phyloP scores from a whole-genome alignment of 2,329 filamentous ascomycete genomes.

The Pyricularia pennisetigena region DNA sequence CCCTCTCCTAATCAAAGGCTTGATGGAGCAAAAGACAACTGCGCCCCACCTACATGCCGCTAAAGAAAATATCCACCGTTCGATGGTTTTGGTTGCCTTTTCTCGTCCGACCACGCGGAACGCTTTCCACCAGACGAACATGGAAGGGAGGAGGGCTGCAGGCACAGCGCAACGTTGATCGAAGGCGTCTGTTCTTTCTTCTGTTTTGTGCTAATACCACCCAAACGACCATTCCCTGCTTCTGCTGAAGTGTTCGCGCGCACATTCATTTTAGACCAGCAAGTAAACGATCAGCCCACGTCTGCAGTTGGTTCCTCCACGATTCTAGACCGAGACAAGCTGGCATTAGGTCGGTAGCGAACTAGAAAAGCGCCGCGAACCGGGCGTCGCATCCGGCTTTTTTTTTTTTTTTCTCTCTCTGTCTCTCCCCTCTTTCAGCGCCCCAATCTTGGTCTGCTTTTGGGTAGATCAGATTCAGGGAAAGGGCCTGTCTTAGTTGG shows the following conservation, averaged over 20 bases:
- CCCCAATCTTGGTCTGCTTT: not conserved
- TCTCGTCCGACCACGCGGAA: not conserved
- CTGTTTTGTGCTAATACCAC: not conserved
- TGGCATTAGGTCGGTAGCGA: not conserved
- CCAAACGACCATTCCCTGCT: not conserved
- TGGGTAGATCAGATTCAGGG: not conserved
- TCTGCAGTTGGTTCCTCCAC: not conserved
- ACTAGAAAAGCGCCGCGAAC: not conserved
- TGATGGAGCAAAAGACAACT: not conserved
- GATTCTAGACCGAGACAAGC: not conserved
- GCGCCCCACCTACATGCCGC: not conserved
- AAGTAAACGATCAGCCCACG: not conserved
- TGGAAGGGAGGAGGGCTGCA: not conserved
- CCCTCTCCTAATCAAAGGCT: not conserved
- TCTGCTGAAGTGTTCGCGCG: not conserved
- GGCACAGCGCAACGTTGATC: not conserved
- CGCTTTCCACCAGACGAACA: not conserved
- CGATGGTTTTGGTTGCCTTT: too few relatives aligned
- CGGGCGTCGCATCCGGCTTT: not conserved
- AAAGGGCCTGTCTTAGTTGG: not conserved
- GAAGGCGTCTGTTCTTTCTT: not conserved
- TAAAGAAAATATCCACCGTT: not conserved
- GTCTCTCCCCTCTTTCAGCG: not conserved
- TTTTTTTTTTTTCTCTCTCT: too few relatives aligned
- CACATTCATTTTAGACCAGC: not conserved